These are phyloP conservation scores for Neurospora tetrasperma DNA, from an alignment of 495 filamentous ascomycete species.

Conservation along the genomic window DNA sequence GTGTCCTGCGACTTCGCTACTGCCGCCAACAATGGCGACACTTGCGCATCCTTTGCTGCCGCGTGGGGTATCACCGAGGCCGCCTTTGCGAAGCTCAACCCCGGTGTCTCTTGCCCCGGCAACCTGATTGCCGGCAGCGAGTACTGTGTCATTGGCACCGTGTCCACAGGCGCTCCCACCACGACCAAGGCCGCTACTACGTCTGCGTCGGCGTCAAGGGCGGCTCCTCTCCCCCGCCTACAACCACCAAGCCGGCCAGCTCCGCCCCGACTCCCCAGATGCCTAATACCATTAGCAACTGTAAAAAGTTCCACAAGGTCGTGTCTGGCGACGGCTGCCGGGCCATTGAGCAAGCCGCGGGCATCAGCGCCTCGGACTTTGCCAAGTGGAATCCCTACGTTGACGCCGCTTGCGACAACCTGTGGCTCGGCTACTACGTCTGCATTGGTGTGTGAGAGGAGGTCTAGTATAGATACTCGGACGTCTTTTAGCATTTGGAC, in stretches of 20 bases:
- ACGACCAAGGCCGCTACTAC: conserved; percentile 1
- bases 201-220: no score
- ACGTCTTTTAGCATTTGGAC: no score
- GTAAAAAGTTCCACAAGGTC: background rate
- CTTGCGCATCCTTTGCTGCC: conserved; percentile 10
- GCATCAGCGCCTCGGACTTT: conserved; percentile 6
- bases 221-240: no score
- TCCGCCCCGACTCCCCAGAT: no score
- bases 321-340: background rate
- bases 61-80: conserved; percentile 15
- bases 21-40: conserved; percentile 7
- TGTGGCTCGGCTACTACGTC: conserved; percentile 6
- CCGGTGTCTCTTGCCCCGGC: conserved; percentile 10
- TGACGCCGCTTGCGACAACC: conserved; percentile 6
- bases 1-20: conserved; percentile 12
- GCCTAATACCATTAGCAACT: background rate
- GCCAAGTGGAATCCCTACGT: background rate
- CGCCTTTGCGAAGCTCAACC: conserved; percentile 16
- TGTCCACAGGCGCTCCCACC: conserved; percentile 1
- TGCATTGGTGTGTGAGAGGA: background rate
- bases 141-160: conserved; percentile 21
- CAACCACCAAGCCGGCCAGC: no score
- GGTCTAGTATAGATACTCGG: no score
- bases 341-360: background rate
- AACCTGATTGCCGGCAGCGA: conserved; percentile 2